Conservation (phyloP, 345 rosid species). For the Citrus sp. region DNA sequence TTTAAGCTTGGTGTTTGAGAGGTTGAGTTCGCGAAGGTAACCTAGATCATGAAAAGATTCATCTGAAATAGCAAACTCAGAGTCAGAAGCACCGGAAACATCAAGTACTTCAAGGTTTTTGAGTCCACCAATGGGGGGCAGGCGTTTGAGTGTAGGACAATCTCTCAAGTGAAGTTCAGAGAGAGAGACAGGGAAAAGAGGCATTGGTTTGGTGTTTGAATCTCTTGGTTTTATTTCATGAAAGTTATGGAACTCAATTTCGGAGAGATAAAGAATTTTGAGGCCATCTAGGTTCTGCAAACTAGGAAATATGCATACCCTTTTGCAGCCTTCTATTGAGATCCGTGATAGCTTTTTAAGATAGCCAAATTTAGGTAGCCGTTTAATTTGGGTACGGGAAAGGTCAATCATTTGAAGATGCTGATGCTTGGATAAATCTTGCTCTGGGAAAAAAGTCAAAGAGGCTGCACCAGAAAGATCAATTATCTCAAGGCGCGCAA, state of each 20-base stretch:
- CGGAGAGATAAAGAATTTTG: conserved; percentile 46
- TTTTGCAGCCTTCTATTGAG: conserved; percentile 21
- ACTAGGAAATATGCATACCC: conserved; percentile 21
- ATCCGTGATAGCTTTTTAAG: conserved; percentile 23
- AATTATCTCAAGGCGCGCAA: conserved; percentile 41
- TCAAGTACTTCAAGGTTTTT: conserved; percentile 42
- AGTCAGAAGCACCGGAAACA: conserved; percentile 30
- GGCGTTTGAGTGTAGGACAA: conserved; percentile 10
- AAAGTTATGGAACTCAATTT: background rate
- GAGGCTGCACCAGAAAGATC: conserved; percentile 45
- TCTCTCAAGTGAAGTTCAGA: conserved; percentile 27
- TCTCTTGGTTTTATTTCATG: background rate
- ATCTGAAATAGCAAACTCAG: conserved; percentile 8
- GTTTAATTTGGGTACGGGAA: conserved; percentile 35
- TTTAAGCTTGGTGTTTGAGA: conserved; percentile 30
- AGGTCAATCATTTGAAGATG: conserved; percentile 47
- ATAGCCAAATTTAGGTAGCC: conserved; percentile 38
- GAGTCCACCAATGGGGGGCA: conserved; percentile 24
- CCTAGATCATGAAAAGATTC: conserved; percentile 22
- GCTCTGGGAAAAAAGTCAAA: conserved; percentile 26
- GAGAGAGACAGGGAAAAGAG: conserved; percentile 27
- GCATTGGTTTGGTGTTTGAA: background rate
- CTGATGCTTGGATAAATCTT: conserved; percentile 17
- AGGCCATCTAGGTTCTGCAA: conserved; percentile 27
- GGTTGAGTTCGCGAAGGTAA: conserved; percentile 31